Evolutionary conservation across 2,329 filamentous ascomycete genomes (phyloP), one percentile per base, ranked within the genome.

Genomic region (Gliomastix tumulicola): DNA sequence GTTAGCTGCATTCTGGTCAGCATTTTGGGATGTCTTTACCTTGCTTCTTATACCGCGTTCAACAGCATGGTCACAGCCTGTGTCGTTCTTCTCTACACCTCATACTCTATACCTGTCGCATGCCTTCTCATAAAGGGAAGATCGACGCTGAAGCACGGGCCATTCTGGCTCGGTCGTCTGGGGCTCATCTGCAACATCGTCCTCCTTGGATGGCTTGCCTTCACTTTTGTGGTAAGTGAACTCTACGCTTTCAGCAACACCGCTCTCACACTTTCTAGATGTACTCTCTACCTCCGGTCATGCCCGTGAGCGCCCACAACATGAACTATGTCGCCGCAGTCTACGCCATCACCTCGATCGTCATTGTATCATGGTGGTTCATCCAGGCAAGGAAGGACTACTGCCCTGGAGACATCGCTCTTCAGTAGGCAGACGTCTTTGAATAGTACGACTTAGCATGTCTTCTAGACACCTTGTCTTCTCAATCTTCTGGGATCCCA

Each of bases 21-120:
- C 25, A 38, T 51, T 13, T 48, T 53, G 13, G 49, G 50, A 8
- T 51, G 48, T 28, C 44, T 53, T 2, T 53, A 53, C 31, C 48
- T 53, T 9, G 50, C 35, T 10, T 52, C 50, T 2, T 44, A 51
- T n/a, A 37, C 48, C 13, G 48, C 50, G 17, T 52, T 53, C 34
- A 51, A 47, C 37, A 50, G 48, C 1, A 43, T 53, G 20, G 47
- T 53, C 21, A 44, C 49, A 3, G 48, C 48, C 2, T 48, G 50
- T 2, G 30, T 53, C 12, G 35, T 53, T 10, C 41, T 51, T 2
- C 49, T 49, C 35, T 55, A 55, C 37, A 42, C 51, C 15, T 50
- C 47, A 34, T 55, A 55, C 37, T 46, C 44, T 27, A 50, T 54
- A 7, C 50, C 50, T 2, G 46, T 53, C 10, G 36, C 47, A 9